phyloP scores from a whole-genome alignment of 2,329 filamentous ascomycete genomes.

The Aspergillus tubingensis region DNA sequence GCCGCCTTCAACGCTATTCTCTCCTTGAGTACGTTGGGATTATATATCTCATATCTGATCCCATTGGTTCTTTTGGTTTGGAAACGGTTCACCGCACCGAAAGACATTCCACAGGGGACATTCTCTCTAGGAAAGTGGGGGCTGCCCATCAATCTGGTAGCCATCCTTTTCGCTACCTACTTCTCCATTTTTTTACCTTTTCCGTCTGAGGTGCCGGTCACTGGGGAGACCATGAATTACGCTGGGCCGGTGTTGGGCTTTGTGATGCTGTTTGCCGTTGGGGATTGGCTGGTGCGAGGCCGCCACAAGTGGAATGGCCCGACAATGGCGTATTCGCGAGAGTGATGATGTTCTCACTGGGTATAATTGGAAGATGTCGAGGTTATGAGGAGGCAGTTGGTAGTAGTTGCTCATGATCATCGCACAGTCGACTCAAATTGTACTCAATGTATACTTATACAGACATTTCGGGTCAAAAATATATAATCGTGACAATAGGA shows the following conservation, averaged over 20 bases:
- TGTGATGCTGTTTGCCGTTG: slow-evolving; percentile 26
- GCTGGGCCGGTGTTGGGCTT: slow-evolving; percentile 28
- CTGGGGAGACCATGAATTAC: slow-evolving; percentile 38
- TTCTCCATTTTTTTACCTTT: slow-evolving; percentile 35
- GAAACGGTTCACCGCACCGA: slow-evolving; percentile 21
- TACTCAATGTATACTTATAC: no score
- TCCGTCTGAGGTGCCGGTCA: slow-evolving; percentile 33
- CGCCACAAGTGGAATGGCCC: slow-evolving; percentile 27
- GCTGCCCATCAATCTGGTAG: slow-evolving; percentile 28
- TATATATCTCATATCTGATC: slow-evolving; percentile 55
- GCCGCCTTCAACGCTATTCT: slow-evolving; percentile 56
- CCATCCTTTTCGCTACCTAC: slow-evolving; percentile 33
- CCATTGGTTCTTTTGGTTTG: slow-evolving; percentile 36
- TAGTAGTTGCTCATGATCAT: no score
- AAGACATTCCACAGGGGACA: slow-evolving; percentile 26
- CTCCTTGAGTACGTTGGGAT: slow-evolving; percentile 50
- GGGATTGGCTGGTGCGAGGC: slow-evolving; percentile 27
- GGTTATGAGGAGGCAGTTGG: no score
- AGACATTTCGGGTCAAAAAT: no score
- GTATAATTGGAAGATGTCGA: no score
- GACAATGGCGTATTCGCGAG: slow-evolving; percentile 17
- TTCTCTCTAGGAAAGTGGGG: slow-evolving; percentile 34
- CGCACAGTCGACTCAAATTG: no score
- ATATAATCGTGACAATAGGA: no score
- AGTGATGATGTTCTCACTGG: neutral